These are phyloP conservation scores for Hypoxylon cercidicola DNA, from an alignment of 495 filamentous ascomycete genomes.

Conservation along the genomic window DNA sequence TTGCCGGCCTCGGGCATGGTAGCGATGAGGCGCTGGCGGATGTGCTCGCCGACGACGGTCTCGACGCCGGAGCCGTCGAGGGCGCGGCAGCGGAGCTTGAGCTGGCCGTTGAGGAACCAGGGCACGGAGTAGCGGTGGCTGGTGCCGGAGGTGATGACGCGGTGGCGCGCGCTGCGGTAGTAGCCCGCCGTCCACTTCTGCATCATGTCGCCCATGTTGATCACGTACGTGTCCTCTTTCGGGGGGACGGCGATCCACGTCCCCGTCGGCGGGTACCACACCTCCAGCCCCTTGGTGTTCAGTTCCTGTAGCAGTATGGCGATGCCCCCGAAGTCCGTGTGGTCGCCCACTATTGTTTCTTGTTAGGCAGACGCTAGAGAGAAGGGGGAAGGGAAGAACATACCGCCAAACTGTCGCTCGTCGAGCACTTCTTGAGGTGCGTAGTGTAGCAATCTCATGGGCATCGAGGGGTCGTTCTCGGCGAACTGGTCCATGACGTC, in stretches of 20 bases:
- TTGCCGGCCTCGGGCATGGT: conserved; percentile 36
- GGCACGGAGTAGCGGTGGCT: conserved; percentile 32
- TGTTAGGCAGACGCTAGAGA: conserved; percentile 12
- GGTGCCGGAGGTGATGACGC: conserved; percentile 31
- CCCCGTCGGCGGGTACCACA: conserved; percentile 50
- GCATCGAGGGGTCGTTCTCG: conserved; percentile 53
- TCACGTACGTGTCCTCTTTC: conserved; percentile 52
- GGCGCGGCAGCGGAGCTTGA: conserved; percentile 29
- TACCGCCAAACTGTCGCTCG: conserved; percentile 54
- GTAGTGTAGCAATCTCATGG: conserved; percentile 60
- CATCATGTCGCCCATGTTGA: conserved; percentile 58
- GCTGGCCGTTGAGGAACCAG: conserved; percentile 39
- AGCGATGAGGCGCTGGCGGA: conserved; percentile 33
- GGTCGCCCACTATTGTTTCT: conserved; percentile 41
- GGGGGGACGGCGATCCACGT: conserved; percentile 54
- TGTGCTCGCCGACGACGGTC: conserved; percentile 37
- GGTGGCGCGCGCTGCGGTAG: conserved; percentile 39
- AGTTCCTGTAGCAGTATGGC: conserved; percentile 57
- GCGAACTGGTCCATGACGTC: conserved; percentile 56
- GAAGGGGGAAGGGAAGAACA: conserved; percentile 7
- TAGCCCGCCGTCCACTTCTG: conserved; percentile 33
- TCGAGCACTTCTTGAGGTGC: conserved; percentile 46
- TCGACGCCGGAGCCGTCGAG: conserved; percentile 38
- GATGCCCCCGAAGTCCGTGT: conserved; percentile 53
- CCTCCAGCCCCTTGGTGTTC: conserved; percentile 55